Conservation (phyloP, 192 early-diverging fungal genomes). For the Podila epicladia region DNA sequence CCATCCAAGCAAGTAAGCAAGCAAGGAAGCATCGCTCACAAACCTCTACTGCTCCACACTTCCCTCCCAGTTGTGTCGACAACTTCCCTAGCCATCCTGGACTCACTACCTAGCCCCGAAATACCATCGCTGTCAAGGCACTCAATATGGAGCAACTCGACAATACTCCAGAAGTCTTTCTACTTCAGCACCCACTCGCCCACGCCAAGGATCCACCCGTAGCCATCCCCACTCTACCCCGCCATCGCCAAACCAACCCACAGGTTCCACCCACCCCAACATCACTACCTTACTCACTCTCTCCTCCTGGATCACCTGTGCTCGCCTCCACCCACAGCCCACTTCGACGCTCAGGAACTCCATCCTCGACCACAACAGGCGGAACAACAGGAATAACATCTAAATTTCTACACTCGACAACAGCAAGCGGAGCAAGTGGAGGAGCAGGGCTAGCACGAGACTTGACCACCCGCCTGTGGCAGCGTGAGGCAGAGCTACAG, state of each 20-base stretch:
- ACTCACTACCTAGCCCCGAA: not conserved
- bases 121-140: not conserved
- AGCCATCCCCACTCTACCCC: conserved; percentile 33
- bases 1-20: no score
- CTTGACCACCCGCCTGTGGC: conserved; percentile 48
- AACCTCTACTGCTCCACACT: not conserved
- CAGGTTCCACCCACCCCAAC: conserved; percentile 36
- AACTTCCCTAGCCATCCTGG: not conserved
- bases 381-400: conserved; percentile 5
- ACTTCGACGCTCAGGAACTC: not conserved
- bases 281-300: conserved; percentile 24
- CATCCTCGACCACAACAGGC: conserved; percentile 1
- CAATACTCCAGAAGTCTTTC: conserved; percentile 11
- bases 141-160: conserved; percentile 18
- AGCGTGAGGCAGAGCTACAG: conserved; percentile 47
- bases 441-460: conserved; percentile 22
- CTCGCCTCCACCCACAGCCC: conserved; percentile 3
- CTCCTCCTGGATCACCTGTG: conserved; percentile 33
- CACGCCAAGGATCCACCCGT: conserved; percentile 45
- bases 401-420: not conserved
- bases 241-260: conserved; percentile 19
- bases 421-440: not conserved
- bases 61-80: no score
- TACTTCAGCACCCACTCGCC: conserved; percentile 47
- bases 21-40: no score